phyloP scores from a whole-genome alignment of 2,329 filamentous ascomycete species.

The Pseudofabraea citricarpa region DNA sequence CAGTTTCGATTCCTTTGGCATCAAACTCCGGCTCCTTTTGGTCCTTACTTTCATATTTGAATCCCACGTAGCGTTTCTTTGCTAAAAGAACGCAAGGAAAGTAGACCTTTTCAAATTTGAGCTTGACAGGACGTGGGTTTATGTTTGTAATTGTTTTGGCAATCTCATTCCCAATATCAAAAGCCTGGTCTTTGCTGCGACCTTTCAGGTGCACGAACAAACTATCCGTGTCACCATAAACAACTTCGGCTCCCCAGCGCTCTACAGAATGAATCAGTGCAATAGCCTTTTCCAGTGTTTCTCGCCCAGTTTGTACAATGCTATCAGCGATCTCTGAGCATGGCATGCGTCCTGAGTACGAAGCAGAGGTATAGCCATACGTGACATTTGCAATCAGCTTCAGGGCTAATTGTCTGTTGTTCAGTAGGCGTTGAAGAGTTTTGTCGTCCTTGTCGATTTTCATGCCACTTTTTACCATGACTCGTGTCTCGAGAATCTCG shows the following conservation, averaged over 20 bases:
- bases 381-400: slow-evolving; percentile 99
- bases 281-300: slow-evolving; percentile 91
- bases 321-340: slow-evolving; percentile 97
- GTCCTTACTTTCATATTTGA: slow-evolving; percentile 80
- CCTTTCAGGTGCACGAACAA: slow-evolving; percentile 88
- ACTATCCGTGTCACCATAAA: slow-evolving; percentile 97
- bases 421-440: slow-evolving; percentile 76
- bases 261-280: slow-evolving; percentile 84
- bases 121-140: slow-evolving; percentile 87
- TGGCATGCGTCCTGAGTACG: slow-evolving; percentile 95
- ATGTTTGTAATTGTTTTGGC: slow-evolving; percentile 79
- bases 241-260: slow-evolving; percentile 90
- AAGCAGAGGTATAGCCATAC: slow-evolving; percentile 95
- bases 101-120: slow-evolving; percentile 99
- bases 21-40: slow-evolving; percentile 87
- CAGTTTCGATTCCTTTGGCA: slow-evolving; percentile 97
- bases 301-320: slow-evolving; percentile 92
- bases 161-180: slow-evolving; percentile 89
- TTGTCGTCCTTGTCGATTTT: slow-evolving; percentile 88
- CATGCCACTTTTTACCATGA: slow-evolving; percentile 98
- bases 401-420: slow-evolving; percentile 89
- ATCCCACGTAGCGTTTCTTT: slow-evolving; percentile 97
- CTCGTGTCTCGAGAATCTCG: slow-evolving; percentile 89
- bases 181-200: slow-evolving; percentile 81
- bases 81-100: slow-evolving; percentile 89